Percentiles rank a stretch among this genome's conserved stretches.
These are phyloP conservation scores for Boletus reticuloceps DNA, from an alignment of 768 basidiomycete genomes.

Conservation along the genomic window DNA sequence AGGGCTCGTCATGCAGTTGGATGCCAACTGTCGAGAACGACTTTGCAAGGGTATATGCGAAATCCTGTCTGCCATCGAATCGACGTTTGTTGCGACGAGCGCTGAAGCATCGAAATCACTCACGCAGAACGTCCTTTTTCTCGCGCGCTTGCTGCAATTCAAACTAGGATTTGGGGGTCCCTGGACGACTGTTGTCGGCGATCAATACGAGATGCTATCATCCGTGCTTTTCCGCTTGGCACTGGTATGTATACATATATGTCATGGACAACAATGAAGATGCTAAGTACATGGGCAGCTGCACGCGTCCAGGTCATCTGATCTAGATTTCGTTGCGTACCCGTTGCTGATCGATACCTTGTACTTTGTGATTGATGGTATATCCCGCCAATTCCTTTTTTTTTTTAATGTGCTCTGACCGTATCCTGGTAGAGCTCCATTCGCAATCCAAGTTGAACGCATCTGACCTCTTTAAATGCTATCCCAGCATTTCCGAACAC, in stretches of 20 bases:
- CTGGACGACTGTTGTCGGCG: constrained; percentile 55
- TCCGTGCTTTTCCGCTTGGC: constrained; percentile 46
- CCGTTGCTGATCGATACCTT: constrained; percentile 72
- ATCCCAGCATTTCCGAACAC: constrained; percentile 49
- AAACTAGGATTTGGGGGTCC: constrained; percentile 59
- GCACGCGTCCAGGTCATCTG: constrained; percentile 47
- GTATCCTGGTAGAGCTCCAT: constrained; percentile 51
- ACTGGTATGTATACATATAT: constrained; percentile 37
- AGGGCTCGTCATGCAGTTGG: constrained; percentile 49
- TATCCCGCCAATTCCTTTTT: constrained; percentile 10
- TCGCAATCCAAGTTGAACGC: constrained; percentile 50
- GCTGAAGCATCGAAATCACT: constrained; percentile 25
- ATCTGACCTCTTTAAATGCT: constrained; percentile 60
- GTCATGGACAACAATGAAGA: background rate
- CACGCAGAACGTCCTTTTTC: constrained; percentile 48
- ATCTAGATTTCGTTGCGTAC: constrained; percentile 56
- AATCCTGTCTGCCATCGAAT: constrained; percentile 43
- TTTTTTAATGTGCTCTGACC: background rate
- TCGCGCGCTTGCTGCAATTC: constrained; percentile 72
- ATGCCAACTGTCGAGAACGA: constrained; percentile 48
- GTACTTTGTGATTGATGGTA: constrained; percentile 73
- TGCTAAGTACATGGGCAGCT: constrained; percentile 37
- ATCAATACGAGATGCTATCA: constrained; percentile 42
- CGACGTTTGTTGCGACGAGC: constrained; percentile 27
- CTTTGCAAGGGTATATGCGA: constrained; percentile 50